Evolutionary conservation across 495 filamentous ascomycete genomes (phyloP), one percentile per base, ranked within the genome.

Genomic region (Massariosphaeria phaeospora): DNA sequence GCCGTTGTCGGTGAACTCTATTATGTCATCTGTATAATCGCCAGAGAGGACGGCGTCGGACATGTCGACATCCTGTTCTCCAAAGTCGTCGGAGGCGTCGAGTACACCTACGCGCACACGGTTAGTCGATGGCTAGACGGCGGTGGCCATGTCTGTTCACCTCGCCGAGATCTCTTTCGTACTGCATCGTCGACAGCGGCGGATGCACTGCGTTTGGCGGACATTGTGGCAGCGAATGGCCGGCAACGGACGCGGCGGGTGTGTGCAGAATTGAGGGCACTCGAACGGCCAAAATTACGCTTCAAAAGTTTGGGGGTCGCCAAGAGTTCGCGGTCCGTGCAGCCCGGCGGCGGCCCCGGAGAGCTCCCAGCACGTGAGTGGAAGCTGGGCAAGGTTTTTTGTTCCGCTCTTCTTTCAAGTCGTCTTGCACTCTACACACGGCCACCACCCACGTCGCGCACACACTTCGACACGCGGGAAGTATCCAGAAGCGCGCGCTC

Each of bases 1-100:
- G 80, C 73, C 51, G 88, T 80, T 3, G 25, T 55, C 33, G 17
- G 44, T 49, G 30, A 47, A 59, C 44, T 27, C 12, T n/a, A n/a
- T n/a, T n/a, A n/a, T n/a, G n/a, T n/a, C n/a, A n/a, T n/a, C n/a
- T n/a, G n/a, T n/a, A n/a, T n/a, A n/a, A n/a, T n/a, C n/a, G n/a
- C n/a, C n/a, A n/a, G n/a, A n/a, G n/a, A n/a, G n/a, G n/a, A n/a
- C n/a, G n/a, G n/a, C n/a, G n/a, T n/a, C n/a, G n/a, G n/a, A n/a
- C n/a, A n/a, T n/a, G n/a, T n/a, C n/a, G n/a, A n/a, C n/a, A n/a
- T n/a, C n/a, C n/a, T n/a, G 30, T 34, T 34, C 30, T 18, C 9
- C n/a, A n/a, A n/a, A n/a, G n/a, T n/a, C n/a, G n/a, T n/a, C n/a
- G n/a, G n/a, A n/a, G 5, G 18, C 52, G 30, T 38, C 31, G 12